phyloP scores from a whole-genome alignment of 2,329 filamentous ascomycete genomes.

The Aspergillus neoniger region DNA sequence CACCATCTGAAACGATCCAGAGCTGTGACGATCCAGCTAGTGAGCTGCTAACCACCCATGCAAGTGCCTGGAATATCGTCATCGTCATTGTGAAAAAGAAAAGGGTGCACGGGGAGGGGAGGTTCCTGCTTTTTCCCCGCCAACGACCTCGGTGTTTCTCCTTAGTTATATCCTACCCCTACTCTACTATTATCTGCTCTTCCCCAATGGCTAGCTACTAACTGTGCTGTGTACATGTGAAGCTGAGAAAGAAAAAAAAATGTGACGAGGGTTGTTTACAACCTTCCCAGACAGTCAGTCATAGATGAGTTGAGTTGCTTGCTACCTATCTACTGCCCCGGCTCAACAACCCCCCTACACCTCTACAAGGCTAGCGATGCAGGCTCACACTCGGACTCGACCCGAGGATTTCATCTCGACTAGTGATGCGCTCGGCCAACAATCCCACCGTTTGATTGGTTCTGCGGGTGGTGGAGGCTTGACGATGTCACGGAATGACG shows the following conservation, averaged over 20 bases:
- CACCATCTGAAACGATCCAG: constrained; percentile 2
- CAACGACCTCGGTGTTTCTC: neutral
- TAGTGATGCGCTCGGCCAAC: neutral
- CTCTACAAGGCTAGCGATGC: neutral
- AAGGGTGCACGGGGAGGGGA: neutral
- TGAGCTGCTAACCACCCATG: neutral
- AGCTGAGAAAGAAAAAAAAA: no score
- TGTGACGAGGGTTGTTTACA: neutral
- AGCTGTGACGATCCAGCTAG: neutral
- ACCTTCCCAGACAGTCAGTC: neutral
- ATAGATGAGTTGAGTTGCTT: neutral
- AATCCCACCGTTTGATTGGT: no score
- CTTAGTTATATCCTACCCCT: neutral
- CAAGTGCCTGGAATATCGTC: constrained; percentile 1
- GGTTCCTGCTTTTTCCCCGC: constrained; percentile 5
- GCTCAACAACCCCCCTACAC: neutral
- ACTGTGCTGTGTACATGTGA: no score
- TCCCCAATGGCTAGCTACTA: neutral
- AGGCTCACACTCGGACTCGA: neutral
- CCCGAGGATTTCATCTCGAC: neutral
- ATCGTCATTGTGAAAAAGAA: neutral
- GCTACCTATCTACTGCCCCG: neutral
- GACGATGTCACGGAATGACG: no score
- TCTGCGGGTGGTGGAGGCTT: neutral
- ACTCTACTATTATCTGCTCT: neutral